Conservation (phyloP, 2,329 filamentous ascomycete species). For the Aspergillus transmontanensis region DNA sequence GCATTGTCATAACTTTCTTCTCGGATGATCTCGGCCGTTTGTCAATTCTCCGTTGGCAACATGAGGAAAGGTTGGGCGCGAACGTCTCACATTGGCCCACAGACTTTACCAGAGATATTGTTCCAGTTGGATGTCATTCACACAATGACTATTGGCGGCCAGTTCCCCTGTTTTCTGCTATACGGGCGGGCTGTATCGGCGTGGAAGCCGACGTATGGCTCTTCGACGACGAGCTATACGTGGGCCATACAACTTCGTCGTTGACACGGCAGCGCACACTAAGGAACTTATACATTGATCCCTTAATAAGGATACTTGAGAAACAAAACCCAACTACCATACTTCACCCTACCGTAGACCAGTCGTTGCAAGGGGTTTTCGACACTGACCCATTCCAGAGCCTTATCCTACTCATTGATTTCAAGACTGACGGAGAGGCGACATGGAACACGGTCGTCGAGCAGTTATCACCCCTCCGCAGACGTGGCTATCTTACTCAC, state of each 20-base stretch:
- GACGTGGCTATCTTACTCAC: conserved; percentile 53
- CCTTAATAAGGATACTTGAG: conserved; percentile 53
- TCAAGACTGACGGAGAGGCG: conserved; percentile 44
- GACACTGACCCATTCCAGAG: conserved; percentile 52
- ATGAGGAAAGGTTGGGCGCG: conserved; percentile 39
- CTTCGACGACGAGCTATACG: conserved; percentile 55
- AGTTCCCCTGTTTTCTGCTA: conserved; percentile 58
- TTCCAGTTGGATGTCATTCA: conserved; percentile 56
- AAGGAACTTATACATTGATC: conserved; percentile 55
- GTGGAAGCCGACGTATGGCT: conserved; percentile 63
- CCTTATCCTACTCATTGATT: conserved; percentile 57
- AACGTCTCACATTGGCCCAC: conserved; percentile 47
- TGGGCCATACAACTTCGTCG: conserved; percentile 55
- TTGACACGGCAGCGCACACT: conserved; percentile 53
- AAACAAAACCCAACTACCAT: conserved; percentile 49
- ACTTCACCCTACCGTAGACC: conserved; percentile 34
- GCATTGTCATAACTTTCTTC: conserved; percentile 44
- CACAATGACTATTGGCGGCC: conserved; percentile 63
- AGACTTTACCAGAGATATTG: conserved; percentile 53
- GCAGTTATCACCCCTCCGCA: conserved; percentile 52
- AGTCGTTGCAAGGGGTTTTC: conserved; percentile 52
- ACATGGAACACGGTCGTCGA: conserved; percentile 41
- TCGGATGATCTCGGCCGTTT: conserved; percentile 44
- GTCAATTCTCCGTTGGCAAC: conserved; percentile 43
- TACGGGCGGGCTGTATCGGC: conserved; percentile 56